phyloP scores from a whole-genome alignment of 2,329 filamentous ascomycete genomes.

The Remersonia thermophila region DNA sequence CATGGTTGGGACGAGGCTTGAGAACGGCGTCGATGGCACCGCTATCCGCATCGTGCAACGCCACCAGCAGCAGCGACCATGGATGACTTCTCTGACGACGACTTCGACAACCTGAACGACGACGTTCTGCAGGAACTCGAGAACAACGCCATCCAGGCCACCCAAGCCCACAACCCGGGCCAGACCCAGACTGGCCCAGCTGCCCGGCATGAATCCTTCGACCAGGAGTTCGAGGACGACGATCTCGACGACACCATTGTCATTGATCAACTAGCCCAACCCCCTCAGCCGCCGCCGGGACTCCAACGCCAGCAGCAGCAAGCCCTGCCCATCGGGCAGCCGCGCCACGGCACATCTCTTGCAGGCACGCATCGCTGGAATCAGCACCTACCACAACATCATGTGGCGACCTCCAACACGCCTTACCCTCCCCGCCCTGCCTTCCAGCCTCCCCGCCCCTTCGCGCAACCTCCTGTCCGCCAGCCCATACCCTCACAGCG shows the following conservation, averaged over 20 bases:
- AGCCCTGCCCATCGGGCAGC: constrained; percentile 22
- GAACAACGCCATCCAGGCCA: constrained; percentile 48
- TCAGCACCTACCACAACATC: constrained; percentile 9
- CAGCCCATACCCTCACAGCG: constrained; percentile 5
- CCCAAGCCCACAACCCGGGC: constrained; percentile 32
- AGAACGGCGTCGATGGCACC: constrained; percentile 7
- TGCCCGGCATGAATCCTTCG: constrained; percentile 17
- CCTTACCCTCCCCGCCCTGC: constrained; percentile 9
- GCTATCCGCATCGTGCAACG: not conserved
- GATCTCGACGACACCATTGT: constrained; percentile 48
- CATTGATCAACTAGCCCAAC: constrained; percentile 32
- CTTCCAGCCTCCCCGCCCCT: constrained; percentile 3
- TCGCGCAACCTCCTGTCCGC: not conserved
- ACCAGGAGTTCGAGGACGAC: constrained; percentile 40
- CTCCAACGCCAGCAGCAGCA: constrained; percentile 23
- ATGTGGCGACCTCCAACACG: constrained; percentile 1
- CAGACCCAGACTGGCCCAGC: constrained; percentile 18
- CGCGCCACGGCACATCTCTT: not conserved
- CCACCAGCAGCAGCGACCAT: constrained; percentile 19
- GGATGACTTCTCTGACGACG: constrained; percentile 53
- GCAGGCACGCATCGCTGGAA: constrained; percentile 9
- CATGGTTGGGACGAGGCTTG: too few species aligned
- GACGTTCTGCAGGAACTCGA: constrained; percentile 50
- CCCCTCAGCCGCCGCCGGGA: constrained; percentile 20
- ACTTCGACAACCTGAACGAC: constrained; percentile 47